Evolutionary conservation across 495 filamentous ascomycete genomes (phyloP), one percentile per base, ranked within the genome.

Genomic region (Neurospora terricola): DNA sequence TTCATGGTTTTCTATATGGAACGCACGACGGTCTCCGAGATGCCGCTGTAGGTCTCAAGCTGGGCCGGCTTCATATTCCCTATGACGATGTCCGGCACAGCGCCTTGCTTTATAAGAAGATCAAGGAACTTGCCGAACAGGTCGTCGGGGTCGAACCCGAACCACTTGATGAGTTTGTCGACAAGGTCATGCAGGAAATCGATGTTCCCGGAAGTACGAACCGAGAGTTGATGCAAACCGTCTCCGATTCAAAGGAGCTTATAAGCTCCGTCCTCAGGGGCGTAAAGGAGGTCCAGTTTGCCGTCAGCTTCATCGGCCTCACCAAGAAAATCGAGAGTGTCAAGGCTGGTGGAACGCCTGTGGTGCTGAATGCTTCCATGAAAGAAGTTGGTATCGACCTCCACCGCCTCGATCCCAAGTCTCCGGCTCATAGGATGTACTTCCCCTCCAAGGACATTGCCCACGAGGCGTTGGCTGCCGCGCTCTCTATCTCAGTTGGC

Each of bases 391-490:
- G 94, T 71, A 88, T 98, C 76, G 96, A 99, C 77, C 84, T 98
- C 39, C 92, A 98, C 80, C 90, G 96, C 18, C 89, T 99, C 73
- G 96, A 99, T 79, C 92, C 92, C 37, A 95, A 92, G 76, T 97
- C 93, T 43, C 94, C 96, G 0, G 95, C 94, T 4, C 96, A 99
- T 87, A 91, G 94, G 71, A 99, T 99, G 96, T 99, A 99, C 83
- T 99, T 99, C 80, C 94, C 94, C 16, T 90, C 91, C 12, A 90
- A 91, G 71, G 96, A 98, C 77, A 88, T 98, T 75, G 96, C 96
- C 23, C 96, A 99, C 79, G 94, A 99, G 85, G 96, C 96, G 30
- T 86, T 99, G 59, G 86, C 96, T 38, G 94, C 96, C 21, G 96
- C 93, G 6, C 91, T 98, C 27, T 96, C 96, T 6, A 91, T 98